Evolutionary conservation across 1,284 basidiomycete genomes (phyloP).

Genomic region (Naganishia liquefaciens): DNA sequence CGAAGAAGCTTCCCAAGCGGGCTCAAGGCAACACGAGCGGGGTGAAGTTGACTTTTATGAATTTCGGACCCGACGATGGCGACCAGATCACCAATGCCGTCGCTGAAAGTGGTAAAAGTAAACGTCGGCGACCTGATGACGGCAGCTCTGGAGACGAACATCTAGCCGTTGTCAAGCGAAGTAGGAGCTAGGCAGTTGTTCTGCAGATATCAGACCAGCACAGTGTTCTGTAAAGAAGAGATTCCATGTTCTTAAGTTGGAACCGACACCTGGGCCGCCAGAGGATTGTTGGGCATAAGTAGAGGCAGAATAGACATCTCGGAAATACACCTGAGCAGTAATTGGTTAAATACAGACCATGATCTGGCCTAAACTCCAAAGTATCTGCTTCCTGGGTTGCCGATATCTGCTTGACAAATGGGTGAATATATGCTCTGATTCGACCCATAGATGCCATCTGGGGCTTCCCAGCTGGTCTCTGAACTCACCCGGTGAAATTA

Average conservation of each 20-base stretch:
- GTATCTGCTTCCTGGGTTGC: constrained; percentile 23
- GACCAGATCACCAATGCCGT: constrained; percentile 24
- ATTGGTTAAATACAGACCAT: too few relatives aligned
- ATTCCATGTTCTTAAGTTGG: not conserved
- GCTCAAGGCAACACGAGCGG: not conserved
- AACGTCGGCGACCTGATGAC: constrained; percentile 15
- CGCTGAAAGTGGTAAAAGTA: constrained; percentile 27
- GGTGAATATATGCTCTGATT: not conserved
- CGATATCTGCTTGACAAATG: constrained; percentile 3
- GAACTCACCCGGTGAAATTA: constrained; percentile 26
- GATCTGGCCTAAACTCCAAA: constrained; percentile 13
- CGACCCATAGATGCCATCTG: too few relatives aligned
- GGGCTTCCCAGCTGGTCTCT: too few relatives aligned
- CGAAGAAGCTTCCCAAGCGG: constrained; percentile 19
- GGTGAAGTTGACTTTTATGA: constrained; percentile 20
- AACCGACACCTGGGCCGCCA: not conserved
- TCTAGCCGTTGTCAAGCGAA: constrained; percentile 1
- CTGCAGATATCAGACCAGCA: not conserved
- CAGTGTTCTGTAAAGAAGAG: not conserved
- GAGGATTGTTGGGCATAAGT: too few relatives aligned
- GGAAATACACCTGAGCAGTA: too few relatives aligned
- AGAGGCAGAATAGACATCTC: too few relatives aligned
- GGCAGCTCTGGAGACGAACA: constrained; percentile 13
- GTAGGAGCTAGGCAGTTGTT: not conserved
- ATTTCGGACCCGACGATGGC: constrained; percentile 23